Percentiles rank a stretch among this genome's conserved stretches.
phyloP scores from a whole-genome alignment of 2,329 filamentous ascomycete species.

The Paraphaeosphaeria minitans region DNA sequence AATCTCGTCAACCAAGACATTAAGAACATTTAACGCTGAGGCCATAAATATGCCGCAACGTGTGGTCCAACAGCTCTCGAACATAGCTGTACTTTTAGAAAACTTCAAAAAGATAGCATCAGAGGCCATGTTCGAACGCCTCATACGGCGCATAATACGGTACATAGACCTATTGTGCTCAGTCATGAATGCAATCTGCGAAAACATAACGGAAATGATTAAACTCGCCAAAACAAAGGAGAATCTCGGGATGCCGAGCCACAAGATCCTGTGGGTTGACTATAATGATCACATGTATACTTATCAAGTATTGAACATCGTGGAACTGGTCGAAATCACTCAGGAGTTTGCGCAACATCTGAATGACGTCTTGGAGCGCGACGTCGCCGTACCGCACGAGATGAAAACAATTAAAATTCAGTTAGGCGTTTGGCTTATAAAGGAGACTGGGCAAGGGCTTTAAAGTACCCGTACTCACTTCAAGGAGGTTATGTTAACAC shows the following conservation, averaged over 20 bases:
- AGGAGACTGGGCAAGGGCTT: slow-evolving; percentile 19
- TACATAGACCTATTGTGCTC: slow-evolving; percentile 34
- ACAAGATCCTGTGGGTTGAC: slow-evolving; percentile 31
- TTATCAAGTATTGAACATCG: slow-evolving; percentile 24
- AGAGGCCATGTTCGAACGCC: slow-evolving; percentile 1
- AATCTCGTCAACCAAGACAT: slow-evolving; percentile 19
- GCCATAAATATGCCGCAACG: slow-evolving; percentile 14
- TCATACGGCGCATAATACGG: slow-evolving; percentile 13
- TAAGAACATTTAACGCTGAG: not conserved
- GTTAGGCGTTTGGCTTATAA: slow-evolving; percentile 27
- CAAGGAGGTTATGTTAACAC: slow-evolving; percentile 33
- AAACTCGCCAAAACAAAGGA: slow-evolving; percentile 26
- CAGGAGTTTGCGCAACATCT: slow-evolving; percentile 29
- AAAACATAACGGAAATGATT: slow-evolving; percentile 26
- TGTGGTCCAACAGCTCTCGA: slow-evolving; percentile 22
- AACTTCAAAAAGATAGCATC: slow-evolving; percentile 23
- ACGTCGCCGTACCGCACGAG: slow-evolving; percentile 17
- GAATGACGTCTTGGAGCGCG: slow-evolving; percentile 23
- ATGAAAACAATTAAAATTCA: slow-evolving; percentile 27
- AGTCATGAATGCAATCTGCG: slow-evolving; percentile 29
- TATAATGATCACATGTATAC: slow-evolving; percentile 29
- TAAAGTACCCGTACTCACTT: slow-evolving; percentile 25
- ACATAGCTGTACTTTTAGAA: slow-evolving; percentile 18
- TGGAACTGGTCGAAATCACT: slow-evolving; percentile 26
- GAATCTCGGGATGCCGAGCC: slow-evolving; percentile 9